Evolutionary conservation across 1,284 basidiomycete species (phyloP), one percentile per base, ranked within the genome.

Genomic region (Cerioporus squamosus): DNA sequence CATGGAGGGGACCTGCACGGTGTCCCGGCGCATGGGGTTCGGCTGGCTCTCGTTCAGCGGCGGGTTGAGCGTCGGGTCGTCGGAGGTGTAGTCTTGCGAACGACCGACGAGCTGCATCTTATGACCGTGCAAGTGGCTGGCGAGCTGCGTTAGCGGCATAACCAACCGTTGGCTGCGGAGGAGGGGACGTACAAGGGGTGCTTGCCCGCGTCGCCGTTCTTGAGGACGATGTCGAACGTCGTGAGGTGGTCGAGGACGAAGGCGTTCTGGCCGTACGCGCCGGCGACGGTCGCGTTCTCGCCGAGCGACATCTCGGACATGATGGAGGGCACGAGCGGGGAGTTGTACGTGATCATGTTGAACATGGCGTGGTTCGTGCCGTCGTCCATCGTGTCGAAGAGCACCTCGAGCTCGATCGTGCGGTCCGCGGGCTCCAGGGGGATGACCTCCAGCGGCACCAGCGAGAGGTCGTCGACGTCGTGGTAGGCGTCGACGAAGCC

Each of bases 1-100:
- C 51, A 79, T 78, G 1, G 80, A 77, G 3, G 87, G 86, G 44
- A 94, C 81, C 60, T 84, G 80, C 2, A 93, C 74, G 0, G 89
- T 91, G 74, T 97, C 94, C 53, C 95, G 83, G 17, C 94, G 86
- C 66, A 95, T 85, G 1, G 95, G 95, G 77, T 97, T 97, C 1
- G 76, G 71, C 69, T 93, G 89, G 7, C 82, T 85, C 72, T 93
- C 88, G 48, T 84, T 77, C 54, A 92, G 74, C 0, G 92, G 87
- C 17, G 95, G 95, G 77, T 97, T 97, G 57, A 95, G 78, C 3
- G 75, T 68, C 0, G 90, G 83, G 73, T 98, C 91, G 67, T 82
- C 75, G 0, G 94, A 94, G 0, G 86, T 87, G 64, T 90, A 92
- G 72, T 97, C 84, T 53, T 79, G 68, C 0, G 86, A 82, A 56